These are phyloP conservation scores for Trametes cinnabarina DNA, from an alignment of 768 basidiomycete genomes.

Conservation along the genomic window DNA sequence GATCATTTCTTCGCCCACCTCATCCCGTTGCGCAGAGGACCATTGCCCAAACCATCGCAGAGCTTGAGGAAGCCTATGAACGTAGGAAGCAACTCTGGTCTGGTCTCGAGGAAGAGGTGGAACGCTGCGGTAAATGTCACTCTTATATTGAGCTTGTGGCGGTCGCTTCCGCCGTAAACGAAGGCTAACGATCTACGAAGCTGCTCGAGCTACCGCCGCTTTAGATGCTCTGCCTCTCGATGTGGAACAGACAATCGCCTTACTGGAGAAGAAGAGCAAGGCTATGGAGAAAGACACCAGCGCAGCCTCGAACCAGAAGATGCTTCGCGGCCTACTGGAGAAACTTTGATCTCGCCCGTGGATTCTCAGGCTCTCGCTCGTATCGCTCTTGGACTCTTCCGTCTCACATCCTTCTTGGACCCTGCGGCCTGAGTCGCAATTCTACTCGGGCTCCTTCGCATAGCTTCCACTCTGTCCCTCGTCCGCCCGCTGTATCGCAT, in stretches of 20 bases:
- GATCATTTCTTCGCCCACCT: constrained; percentile 43
- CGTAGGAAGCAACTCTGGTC: constrained; percentile 51
- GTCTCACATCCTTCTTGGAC: too few species aligned
- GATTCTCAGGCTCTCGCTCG: too few species aligned
- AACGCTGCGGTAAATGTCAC: constrained; percentile 45
- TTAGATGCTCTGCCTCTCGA: constrained; percentile 48
- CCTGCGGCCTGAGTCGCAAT: too few species aligned
- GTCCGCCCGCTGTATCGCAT: neutral
- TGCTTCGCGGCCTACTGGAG: constrained; percentile 28
- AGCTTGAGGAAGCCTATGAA: constrained; percentile 49
- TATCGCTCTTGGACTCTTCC: too few species aligned
- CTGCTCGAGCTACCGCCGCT: constrained; percentile 40
- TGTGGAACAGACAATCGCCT: constrained; percentile 50
- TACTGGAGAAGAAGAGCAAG: constrained; percentile 54
- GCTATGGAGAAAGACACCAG: constrained; percentile 31
- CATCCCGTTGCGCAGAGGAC: constrained; percentile 44
- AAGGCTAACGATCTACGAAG: constrained; percentile 29
- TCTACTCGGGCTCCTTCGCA: neutral
- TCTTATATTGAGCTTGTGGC: neutral
- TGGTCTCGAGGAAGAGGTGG: constrained; percentile 43
- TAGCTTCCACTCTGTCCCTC: neutral
- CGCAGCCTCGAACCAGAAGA: constrained; percentile 29
- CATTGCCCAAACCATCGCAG: constrained; percentile 40
- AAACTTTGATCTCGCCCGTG: too few species aligned
- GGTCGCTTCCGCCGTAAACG: neutral